A percentile compares a stretch with the other conserved stretches of the same genome.
These are phyloP conservation scores for Lentinula aciculospora DNA, from an alignment of 768 basidiomycete genomes.

Conservation along the genomic window DNA sequence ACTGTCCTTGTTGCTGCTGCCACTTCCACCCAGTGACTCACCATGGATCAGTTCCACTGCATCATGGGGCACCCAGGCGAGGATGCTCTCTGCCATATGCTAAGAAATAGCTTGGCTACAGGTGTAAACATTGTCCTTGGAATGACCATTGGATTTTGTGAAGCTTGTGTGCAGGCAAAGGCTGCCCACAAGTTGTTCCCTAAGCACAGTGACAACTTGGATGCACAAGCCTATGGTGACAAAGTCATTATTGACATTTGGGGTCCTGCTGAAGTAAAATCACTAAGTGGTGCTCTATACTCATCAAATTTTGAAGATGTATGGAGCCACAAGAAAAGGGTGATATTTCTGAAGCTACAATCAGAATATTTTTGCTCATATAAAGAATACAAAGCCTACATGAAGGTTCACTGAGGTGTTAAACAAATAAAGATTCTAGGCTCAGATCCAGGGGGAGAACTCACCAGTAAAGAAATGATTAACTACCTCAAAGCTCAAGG, in stretches of 20 bases:
- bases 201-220: constrained; percentile 10
- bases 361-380: constrained; percentile 13
- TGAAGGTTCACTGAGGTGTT: constrained; percentile 15
- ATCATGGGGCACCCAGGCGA: constrained; percentile 22
- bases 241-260: constrained; percentile 19
- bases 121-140: constrained; percentile 16
- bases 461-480: constrained; percentile 20
- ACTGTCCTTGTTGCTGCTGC: not conserved
- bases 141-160: constrained; percentile 15
- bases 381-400: constrained; percentile 19
- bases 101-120: constrained; percentile 13
- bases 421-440: constrained; percentile 9
- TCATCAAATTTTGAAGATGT: constrained; percentile 13
- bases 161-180: constrained; percentile 21
- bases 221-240: constrained; percentile 12
- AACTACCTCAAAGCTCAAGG: constrained; percentile 18
- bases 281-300: constrained; percentile 14
- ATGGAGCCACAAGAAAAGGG: constrained; percentile 9
- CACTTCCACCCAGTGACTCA: not conserved
- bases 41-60: constrained; percentile 18
- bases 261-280: constrained; percentile 19
- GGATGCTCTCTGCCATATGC: constrained; percentile 12
- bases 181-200: constrained; percentile 16
- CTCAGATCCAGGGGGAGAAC: constrained; percentile 23
- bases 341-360: constrained; percentile 15